Percentiles rank a stretch among this genome's conserved stretches.
These are phyloP conservation scores for Aspergillus saccharolyticus DNA, from an alignment of 495 filamentous ascomycete genomes.

Conservation along the genomic window DNA sequence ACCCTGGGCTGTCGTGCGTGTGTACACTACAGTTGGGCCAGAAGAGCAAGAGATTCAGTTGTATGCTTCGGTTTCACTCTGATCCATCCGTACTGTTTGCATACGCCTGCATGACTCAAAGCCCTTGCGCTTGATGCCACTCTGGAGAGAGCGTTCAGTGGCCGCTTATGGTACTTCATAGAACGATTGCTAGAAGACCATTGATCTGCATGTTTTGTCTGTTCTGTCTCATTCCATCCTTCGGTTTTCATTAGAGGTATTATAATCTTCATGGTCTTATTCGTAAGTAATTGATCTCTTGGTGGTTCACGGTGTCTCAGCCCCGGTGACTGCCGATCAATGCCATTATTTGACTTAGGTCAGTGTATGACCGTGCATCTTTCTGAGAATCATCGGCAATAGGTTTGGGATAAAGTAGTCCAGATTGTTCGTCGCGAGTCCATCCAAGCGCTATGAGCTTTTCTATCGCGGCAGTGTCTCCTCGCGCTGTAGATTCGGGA, in stretches of 20 bases:
- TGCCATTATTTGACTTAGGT: slow-evolving; percentile 31
- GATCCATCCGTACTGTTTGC: slow-evolving; percentile 12
- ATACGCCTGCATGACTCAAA: slow-evolving; percentile 3
- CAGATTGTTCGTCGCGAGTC: slow-evolving; percentile 38
- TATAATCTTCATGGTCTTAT: neutral
- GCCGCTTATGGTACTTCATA: slow-evolving; percentile 1
- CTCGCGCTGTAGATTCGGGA: slow-evolving; percentile 23
- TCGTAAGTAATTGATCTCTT: neutral
- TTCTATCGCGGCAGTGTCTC: slow-evolving; percentile 29
- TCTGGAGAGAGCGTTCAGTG: slow-evolving; percentile 12
- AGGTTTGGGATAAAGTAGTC: slow-evolving; percentile 37
- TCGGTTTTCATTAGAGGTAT: neutral
- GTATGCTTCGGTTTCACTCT: slow-evolving; percentile 31
- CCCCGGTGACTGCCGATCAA: slow-evolving; percentile 28
- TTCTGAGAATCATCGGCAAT: slow-evolving; percentile 24
- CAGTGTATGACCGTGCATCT: slow-evolving; percentile 21
- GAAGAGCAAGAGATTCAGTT: slow-evolving; percentile 45
- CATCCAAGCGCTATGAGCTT: slow-evolving; percentile 43
- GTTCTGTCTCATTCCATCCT: neutral
- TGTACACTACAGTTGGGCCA: slow-evolving; percentile 45
- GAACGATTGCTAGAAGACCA: neutral
- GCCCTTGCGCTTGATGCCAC: slow-evolving; percentile 9
- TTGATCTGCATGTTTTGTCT: neutral
- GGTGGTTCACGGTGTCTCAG: slow-evolving; percentile 7
- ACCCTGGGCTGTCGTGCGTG: slow-evolving; percentile 44